A percentile compares a stretch with the other conserved stretches of the same genome.
Evolutionary conservation across 108 stramenopile genomes (phyloP).

Genomic region (Nitzschia sp.): DNA sequence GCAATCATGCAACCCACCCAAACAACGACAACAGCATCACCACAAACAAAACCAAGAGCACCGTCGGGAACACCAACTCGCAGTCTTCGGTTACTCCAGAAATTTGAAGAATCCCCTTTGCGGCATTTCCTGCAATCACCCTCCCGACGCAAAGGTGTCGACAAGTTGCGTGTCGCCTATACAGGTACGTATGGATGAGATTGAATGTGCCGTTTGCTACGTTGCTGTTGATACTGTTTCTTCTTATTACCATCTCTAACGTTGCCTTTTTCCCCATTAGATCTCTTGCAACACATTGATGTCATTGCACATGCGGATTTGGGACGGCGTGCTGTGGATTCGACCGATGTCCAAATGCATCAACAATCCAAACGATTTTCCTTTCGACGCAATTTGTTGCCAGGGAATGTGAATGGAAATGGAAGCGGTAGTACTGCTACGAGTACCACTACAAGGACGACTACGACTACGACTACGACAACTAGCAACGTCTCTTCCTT

Average conservation of each 20-base stretch:
- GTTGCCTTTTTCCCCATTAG: not conserved
- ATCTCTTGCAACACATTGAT: slow-evolving; percentile 38
- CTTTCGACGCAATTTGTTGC: slow-evolving; percentile 30
- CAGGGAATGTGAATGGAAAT: not conserved
- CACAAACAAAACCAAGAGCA: no score
- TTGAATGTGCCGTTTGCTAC: no score
- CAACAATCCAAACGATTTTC: slow-evolving; percentile 29
- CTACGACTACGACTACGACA: not conserved
- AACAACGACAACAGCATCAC: no score
- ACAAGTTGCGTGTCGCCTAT: slow-evolving; percentile 17
- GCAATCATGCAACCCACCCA: no score
- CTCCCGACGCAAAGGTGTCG: not conserved
- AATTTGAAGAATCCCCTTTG: no score
- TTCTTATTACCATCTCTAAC: no score
- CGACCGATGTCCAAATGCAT: slow-evolving; percentile 23
- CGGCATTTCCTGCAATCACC: no score
- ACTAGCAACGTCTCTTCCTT: not conserved
- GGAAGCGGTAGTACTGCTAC: not conserved
- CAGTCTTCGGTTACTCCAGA: no score
- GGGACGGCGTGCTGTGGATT: slow-evolving; percentile 25
- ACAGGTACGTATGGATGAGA: slow-evolving; percentile 6
- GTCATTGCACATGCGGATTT: slow-evolving; percentile 22
- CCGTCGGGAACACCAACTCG: no score
- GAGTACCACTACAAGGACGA: not conserved
- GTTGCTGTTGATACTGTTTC: no score